A percentile compares a stretch with the other conserved stretches of the same genome.
phyloP scores from a whole-genome alignment of 495 filamentous ascomycete genomes.

The Aspergillus heteromorphus region DNA sequence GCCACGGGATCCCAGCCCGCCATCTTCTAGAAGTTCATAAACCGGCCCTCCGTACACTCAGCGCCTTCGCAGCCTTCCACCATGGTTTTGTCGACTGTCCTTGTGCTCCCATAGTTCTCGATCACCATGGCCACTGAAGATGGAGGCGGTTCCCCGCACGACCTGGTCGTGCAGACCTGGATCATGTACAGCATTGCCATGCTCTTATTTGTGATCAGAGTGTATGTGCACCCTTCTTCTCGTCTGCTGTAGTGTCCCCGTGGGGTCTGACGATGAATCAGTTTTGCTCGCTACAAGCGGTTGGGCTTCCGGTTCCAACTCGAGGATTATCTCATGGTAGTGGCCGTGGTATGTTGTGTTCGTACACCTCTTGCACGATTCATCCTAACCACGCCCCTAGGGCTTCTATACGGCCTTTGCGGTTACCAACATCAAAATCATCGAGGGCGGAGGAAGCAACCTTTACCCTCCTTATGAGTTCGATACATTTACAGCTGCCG shows the following conservation, averaged over 20 bases:
- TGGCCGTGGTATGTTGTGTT: background rate
- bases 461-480: background rate
- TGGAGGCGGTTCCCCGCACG: background rate
- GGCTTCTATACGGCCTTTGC: background rate
- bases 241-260: too few relatives aligned
- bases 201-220: background rate
- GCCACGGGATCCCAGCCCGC: background rate
- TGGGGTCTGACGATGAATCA: background rate
- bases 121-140: background rate
- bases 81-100: background rate
- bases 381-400: background rate
- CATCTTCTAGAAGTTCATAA: background rate
- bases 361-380: too few relatives aligned
- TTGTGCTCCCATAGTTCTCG: background rate
- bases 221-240: background rate
- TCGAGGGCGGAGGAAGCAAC: background rate
- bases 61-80: background rate
- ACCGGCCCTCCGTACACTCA: background rate
- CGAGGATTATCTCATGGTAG: background rate
- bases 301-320: background rate
- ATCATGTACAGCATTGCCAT: constrained; percentile 1
- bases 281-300: background rate
- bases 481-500: background rate
- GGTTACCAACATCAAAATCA: background rate
- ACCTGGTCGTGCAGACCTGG: background rate